Evolutionary conservation across 108 stramenopile species (phyloP).

Genomic region (Ochromonas danica): DNA sequence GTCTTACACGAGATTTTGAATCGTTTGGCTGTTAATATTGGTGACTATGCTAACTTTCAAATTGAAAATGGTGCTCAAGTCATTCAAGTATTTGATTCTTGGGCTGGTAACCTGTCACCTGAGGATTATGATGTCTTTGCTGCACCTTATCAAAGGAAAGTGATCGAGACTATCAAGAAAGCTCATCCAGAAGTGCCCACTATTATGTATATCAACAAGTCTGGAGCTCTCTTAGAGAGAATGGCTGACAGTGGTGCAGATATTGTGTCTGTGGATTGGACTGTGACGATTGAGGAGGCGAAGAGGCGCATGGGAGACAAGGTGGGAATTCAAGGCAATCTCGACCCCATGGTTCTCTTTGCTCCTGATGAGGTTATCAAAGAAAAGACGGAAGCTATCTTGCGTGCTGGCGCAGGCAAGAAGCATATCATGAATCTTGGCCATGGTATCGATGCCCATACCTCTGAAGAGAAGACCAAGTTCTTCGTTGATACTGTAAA

Average conservation of each 20-base stretch:
- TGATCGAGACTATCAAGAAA: constrained; percentile 44
- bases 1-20: constrained; percentile 73
- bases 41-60: constrained; percentile 90
- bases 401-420: constrained; percentile 76
- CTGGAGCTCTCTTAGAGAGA: constrained; percentile 51
- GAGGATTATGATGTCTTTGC: constrained; percentile 75
- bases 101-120: constrained; percentile 89
- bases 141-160: constrained; percentile 90
- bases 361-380: constrained; percentile 80
- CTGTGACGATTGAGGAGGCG: constrained; percentile 91
- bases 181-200: constrained; percentile 84
- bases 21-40: constrained; percentile 82
- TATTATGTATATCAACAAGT: constrained; percentile 51
- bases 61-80: constrained; percentile 94
- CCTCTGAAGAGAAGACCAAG: constrained; percentile 88
- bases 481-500: constrained; percentile 91
- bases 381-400: constrained; percentile 86
- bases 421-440: constrained; percentile 96
- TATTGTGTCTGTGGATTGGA: constrained; percentile 94
- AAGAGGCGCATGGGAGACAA: constrained; percentile 70
- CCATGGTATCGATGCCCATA: constrained; percentile 93
- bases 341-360: constrained; percentile 86
- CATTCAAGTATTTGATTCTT: constrained; percentile 96
- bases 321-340: constrained; percentile 56
- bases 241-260: constrained; percentile 92